phyloP scores from a whole-genome alignment of 1,139 yeast genomes.

The Hyphopichia wangnamkhiaoensis region DNA sequence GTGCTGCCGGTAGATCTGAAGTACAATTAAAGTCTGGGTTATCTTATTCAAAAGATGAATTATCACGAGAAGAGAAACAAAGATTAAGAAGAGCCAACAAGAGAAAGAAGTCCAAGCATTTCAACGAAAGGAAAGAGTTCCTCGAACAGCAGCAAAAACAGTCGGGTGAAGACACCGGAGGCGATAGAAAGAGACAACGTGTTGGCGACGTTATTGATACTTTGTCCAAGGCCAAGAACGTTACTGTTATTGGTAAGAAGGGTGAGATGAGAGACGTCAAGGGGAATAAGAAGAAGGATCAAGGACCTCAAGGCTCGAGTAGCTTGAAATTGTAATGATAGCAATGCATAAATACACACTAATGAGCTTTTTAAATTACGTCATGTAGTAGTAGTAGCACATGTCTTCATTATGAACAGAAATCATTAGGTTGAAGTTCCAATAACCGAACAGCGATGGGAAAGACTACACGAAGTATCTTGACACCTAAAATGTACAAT shows the following conservation, averaged over 20 bases:
- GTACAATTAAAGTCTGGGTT: constrained; percentile 78
- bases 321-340: constrained; percentile 22
- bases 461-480: too few relatives aligned
- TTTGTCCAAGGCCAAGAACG: constrained; percentile 70
- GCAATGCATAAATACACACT: background rate
- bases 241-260: constrained; percentile 74
- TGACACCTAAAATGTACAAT: too few relatives aligned
- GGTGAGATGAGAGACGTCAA: constrained; percentile 76
- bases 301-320: constrained; percentile 20
- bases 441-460: too few relatives aligned
- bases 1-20: constrained; percentile 46
- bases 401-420: too few relatives aligned
- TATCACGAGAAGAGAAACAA: constrained; percentile 83
- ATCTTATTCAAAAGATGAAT: constrained; percentile 79
- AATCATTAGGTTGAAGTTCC: too few relatives aligned
- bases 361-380: too few relatives aligned
- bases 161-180: constrained; percentile 13
- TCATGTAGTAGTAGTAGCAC: too few relatives aligned
- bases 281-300: constrained; percentile 61
- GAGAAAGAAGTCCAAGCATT: constrained; percentile 69
- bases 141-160: constrained; percentile 25
- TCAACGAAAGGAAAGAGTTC: constrained; percentile 37
- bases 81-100: constrained; percentile 84
- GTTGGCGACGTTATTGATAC: constrained; percentile 71
- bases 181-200: constrained; percentile 50